phyloP scores from a whole-genome alignment of 139 green algal species.

The Chlorella vulgaris region DNA sequence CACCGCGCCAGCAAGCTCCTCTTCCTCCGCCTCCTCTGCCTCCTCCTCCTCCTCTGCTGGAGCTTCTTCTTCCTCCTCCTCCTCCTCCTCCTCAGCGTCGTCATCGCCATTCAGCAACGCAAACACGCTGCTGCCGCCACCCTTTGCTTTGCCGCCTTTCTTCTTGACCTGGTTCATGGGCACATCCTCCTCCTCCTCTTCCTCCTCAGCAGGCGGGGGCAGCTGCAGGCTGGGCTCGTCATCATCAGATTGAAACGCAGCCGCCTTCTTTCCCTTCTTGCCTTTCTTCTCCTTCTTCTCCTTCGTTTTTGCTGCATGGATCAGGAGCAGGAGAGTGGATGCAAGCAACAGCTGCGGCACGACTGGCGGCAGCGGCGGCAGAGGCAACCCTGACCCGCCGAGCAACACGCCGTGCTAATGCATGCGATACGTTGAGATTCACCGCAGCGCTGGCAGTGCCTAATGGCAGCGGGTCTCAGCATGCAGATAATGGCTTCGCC shows the following conservation, averaged over 20 bases:
- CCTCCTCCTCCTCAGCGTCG: conserved; percentile 49
- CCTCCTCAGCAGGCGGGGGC: conserved; percentile 26
- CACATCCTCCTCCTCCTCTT: conserved; percentile 58
- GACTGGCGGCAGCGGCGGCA: neutral
- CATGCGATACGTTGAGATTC: too few species aligned
- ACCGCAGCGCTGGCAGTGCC: too few species aligned
- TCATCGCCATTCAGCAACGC: conserved; percentile 53
- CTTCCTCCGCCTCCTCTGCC: conserved; percentile 51
- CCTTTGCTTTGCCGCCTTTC: conserved; percentile 45
- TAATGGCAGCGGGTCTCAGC: too few species aligned
- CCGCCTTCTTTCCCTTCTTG: conserved; percentile 74
- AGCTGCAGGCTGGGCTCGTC: conserved; percentile 23
- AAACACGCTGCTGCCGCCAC: conserved; percentile 49
- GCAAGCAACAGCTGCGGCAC: neutral
- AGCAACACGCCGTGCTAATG: too few species aligned
- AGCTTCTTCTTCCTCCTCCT: conserved; percentile 49
- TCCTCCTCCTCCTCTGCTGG: conserved; percentile 49
- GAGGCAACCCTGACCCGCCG: too few species aligned
- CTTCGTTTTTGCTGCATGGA: conserved; percentile 44
- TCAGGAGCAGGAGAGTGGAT: neutral
- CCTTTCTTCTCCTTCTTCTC: conserved; percentile 44
- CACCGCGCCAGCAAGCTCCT: conserved; percentile 26
- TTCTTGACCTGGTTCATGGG: conserved; percentile 51
- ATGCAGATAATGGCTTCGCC: too few species aligned
- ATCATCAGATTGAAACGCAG: conserved; percentile 58